phyloP scores from a whole-genome alignment of 345 rosid genomes.

The Viola odorata region DNA sequence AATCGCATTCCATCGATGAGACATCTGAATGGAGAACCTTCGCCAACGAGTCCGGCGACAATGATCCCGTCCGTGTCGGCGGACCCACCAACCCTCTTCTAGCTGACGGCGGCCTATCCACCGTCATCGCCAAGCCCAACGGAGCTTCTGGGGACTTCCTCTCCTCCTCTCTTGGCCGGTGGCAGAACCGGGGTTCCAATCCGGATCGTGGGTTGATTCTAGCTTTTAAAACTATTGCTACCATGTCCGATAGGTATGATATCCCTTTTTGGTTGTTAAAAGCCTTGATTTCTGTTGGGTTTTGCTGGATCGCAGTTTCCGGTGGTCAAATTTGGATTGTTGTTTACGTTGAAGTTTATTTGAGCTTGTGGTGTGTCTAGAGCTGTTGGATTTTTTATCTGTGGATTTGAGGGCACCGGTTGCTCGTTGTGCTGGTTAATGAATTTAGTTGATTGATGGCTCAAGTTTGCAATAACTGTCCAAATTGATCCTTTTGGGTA shows the following conservation, averaged over 20 bases:
- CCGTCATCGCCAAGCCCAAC: slow-evolving; percentile 91
- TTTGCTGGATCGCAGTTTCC: background rate
- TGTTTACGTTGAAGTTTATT: no score
- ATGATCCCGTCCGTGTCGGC: slow-evolving; percentile 98
- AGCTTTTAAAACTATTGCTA: slow-evolving; percentile 92
- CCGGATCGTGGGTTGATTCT: slow-evolving; percentile 88
- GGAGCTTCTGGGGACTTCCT: slow-evolving; percentile 91
- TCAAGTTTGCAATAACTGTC: no score
- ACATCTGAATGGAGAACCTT: slow-evolving; percentile 97
- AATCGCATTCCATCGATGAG: slow-evolving; percentile 98
- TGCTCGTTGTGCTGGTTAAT: background rate
- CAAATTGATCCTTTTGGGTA: no score
- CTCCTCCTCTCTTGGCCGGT: slow-evolving; percentile 82
- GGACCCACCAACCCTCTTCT: slow-evolving; percentile 90
- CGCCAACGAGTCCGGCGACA: slow-evolving; percentile 89
- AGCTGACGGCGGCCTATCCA: slow-evolving; percentile 86
- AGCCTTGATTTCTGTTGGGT: background rate
- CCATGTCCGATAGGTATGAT: slow-evolving; percentile 87
- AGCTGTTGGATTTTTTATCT: background rate
- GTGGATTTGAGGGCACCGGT: background rate
- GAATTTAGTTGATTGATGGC: no score
- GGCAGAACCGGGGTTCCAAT: slow-evolving; percentile 97
- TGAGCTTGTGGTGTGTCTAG: background rate
- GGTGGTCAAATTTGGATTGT: background rate
- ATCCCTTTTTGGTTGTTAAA: background rate